Conservation (phyloP, 2,329 filamentous ascomycete species). For the Exophiala sp. region DNA sequence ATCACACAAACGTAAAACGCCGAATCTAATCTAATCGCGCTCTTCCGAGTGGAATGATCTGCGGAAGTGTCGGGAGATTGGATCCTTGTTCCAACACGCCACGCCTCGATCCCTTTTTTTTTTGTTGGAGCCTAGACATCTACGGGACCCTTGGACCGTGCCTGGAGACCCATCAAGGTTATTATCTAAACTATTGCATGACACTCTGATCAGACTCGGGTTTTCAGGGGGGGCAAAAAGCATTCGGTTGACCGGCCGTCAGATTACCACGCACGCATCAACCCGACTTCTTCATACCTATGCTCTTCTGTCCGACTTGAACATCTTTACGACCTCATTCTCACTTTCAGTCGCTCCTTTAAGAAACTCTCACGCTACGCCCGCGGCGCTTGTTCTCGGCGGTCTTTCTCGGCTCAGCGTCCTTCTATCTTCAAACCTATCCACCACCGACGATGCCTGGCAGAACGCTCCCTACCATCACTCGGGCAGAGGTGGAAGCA, state of each 20-base stretch:
- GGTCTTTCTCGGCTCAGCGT: no score
- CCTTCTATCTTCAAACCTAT: not conserved
- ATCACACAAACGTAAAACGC: not conserved
- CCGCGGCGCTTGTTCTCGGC: not conserved
- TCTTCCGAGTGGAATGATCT: constrained; percentile 3
- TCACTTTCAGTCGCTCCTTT: constrained; percentile 3
- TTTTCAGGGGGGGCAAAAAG: constrained; percentile 1
- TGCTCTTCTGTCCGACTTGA: not conserved
- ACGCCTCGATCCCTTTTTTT: constrained; percentile 2
- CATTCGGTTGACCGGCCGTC: not conserved
- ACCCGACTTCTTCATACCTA: not conserved
- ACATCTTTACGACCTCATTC: not conserved
- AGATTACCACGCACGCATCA: not conserved
- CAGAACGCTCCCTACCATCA: constrained; percentile 75
- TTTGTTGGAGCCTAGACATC: not conserved
- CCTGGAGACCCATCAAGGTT: not conserved
- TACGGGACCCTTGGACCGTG: not conserved
- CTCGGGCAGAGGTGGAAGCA: constrained; percentile 69
- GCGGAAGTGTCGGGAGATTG: constrained; percentile 7
- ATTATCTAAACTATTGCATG: constrained; percentile 11
- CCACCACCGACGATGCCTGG: constrained; percentile 47
- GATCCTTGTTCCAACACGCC: not conserved
- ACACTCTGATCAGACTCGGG: not conserved
- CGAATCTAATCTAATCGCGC: constrained; percentile 4
- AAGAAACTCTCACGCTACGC: not conserved